Evolutionary conservation across 129 eudicot genomes (phyloP).

Genomic region (Chrysanthemum seticuspe): DNA sequence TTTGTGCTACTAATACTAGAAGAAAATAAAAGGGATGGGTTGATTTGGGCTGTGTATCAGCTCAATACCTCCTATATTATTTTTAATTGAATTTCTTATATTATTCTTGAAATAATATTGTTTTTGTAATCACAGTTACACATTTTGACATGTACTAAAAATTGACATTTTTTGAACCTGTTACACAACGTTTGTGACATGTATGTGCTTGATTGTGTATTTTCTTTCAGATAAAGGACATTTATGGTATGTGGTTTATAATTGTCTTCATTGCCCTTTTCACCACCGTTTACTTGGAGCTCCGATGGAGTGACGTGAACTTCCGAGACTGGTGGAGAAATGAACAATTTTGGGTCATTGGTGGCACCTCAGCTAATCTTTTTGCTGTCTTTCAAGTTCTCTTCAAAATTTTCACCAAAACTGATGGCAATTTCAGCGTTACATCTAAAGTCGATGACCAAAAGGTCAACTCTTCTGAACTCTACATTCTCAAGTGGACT

Average conservation of each 20-base stretch:
- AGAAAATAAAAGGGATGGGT: too few relatives aligned
- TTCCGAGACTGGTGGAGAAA: slow-evolving; percentile 91
- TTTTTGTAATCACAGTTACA: too few relatives aligned
- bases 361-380: slow-evolving; percentile 84
- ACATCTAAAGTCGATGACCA: slow-evolving; percentile 78
- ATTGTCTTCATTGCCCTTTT: slow-evolving; percentile 69
- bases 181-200: too few relatives aligned
- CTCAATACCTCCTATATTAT: too few relatives aligned
- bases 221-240: slow-evolving; percentile 70
- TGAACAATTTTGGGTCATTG: slow-evolving; percentile 91
- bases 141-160: too few relatives aligned
- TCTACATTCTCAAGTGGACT: slow-evolving; percentile 80
- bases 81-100: too few relatives aligned
- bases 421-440: slow-evolving; percentile 82
- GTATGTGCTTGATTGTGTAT: neutral
- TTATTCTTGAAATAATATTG: too few relatives aligned
- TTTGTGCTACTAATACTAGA: too few relatives aligned
- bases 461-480: slow-evolving; percentile 77
- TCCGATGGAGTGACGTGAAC: slow-evolving; percentile 76
- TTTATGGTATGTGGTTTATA: slow-evolving; percentile 76
- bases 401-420: slow-evolving; percentile 70
- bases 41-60: too few relatives aligned
- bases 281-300: slow-evolving; percentile 69
- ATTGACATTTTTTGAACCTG: too few relatives aligned
- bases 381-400: slow-evolving; percentile 87